These are phyloP conservation scores for Castanea sativa DNA, from an alignment of 306 rosid species.

Conservation along the genomic window DNA sequence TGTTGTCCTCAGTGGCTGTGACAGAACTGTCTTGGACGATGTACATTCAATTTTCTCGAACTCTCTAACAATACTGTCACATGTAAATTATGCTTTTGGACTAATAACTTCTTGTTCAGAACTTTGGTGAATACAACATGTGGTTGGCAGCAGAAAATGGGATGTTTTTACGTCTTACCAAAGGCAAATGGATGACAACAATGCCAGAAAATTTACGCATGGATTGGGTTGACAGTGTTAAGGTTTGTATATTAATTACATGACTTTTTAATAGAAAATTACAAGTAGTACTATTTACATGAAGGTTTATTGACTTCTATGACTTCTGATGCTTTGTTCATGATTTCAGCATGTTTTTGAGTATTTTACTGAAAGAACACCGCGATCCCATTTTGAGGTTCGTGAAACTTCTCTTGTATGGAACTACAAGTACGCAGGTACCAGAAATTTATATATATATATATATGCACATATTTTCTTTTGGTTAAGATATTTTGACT, in stretches of 20 bases:
- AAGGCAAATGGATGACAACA: slow-evolving; percentile 95
- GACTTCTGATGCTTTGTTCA: slow-evolving; percentile 2
- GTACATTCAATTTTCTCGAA: slow-evolving; percentile 35
- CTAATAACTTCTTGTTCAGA: slow-evolving; percentile 62
- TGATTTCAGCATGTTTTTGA: slow-evolving; percentile 86
- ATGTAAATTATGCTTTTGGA: slow-evolving; percentile 26
- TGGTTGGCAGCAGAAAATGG: slow-evolving; percentile 99
- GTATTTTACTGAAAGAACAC: slow-evolving; percentile 96
- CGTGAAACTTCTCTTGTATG: slow-evolving; percentile 84
- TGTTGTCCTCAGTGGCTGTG: slow-evolving; percentile 91
- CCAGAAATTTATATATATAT: background rate
- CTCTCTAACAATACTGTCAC: slow-evolving; percentile 17
- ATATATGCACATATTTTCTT: background rate
- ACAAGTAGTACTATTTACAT: slow-evolving; percentile 10
- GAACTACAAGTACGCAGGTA: slow-evolving; percentile 95
- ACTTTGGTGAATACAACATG: slow-evolving; percentile 76
- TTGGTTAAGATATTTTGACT: background rate
- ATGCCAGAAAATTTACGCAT: slow-evolving; percentile 88
- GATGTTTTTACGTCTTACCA: slow-evolving; percentile 76
- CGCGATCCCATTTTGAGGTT: slow-evolving; percentile 84
- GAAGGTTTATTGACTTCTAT: no score
- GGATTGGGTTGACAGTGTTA: slow-evolving; percentile 96
- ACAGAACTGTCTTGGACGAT: slow-evolving; percentile 67
- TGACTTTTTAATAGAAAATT: background rate
- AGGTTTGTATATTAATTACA: slow-evolving; percentile 44